phyloP scores from a whole-genome alignment of 1,284 basidiomycete genomes.

The Sporisorium reilianum region DNA sequence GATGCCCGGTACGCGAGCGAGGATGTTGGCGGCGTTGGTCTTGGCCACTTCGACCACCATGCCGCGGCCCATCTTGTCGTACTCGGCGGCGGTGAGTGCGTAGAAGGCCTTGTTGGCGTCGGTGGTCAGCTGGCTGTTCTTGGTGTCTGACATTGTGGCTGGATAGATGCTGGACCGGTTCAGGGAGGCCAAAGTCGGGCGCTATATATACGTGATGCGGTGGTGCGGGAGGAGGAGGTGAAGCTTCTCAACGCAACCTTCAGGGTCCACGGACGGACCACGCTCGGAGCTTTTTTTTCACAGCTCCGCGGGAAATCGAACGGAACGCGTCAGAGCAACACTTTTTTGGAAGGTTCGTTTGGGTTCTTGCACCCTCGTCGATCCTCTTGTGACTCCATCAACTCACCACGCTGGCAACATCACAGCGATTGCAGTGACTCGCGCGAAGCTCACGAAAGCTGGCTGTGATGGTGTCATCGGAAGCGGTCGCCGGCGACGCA shows the following conservation, averaged over 20 bases:
- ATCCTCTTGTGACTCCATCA: background rate
- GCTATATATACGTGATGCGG: background rate
- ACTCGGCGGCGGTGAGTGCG: slow-evolving; percentile 44
- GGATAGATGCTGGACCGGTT: background rate
- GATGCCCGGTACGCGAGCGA: slow-evolving; percentile 31
- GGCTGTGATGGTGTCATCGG: slow-evolving; percentile 13
- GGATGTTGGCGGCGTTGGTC: slow-evolving; percentile 43
- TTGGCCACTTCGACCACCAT: slow-evolving; percentile 36
- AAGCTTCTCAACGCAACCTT: background rate
- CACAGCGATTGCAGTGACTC: slow-evolving; percentile 2
- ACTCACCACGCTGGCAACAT: background rate
- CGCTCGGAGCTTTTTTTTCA: slow-evolving; percentile 18
- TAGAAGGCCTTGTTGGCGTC: slow-evolving; percentile 50
- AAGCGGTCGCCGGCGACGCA: slow-evolving; percentile 15
- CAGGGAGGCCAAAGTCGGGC: background rate
- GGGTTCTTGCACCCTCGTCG: background rate
- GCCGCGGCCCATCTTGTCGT: slow-evolving; percentile 41
- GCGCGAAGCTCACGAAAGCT: background rate
- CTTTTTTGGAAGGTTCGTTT: background rate
- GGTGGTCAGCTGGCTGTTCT: slow-evolving; percentile 27
- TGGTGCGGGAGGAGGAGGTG: background rate
- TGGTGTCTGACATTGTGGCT: slow-evolving; percentile 12
- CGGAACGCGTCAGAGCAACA: slow-evolving; percentile 26
- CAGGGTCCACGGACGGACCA: slow-evolving; percentile 17
- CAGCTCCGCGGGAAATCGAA: slow-evolving; percentile 21